Base-by-base conservation (phyloP, 176 grass and related monocot genomes). In the Rhynchospora pubera region DNA sequence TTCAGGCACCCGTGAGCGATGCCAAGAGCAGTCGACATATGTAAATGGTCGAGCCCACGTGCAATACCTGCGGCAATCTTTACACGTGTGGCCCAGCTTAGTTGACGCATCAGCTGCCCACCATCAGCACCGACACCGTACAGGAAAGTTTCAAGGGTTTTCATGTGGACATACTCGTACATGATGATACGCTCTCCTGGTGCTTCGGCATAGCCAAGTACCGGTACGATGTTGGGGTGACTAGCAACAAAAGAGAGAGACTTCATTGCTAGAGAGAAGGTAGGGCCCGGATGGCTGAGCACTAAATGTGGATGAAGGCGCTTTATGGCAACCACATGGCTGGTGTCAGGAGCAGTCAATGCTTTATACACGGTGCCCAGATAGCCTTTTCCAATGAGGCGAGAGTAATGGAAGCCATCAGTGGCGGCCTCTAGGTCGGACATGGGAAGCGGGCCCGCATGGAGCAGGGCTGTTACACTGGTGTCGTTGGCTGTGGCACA, bases 161-260 rank as follows among this genome's bases (percentile, higher is more conserved):
- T 74, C 9, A 28, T 65, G 0, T 62, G 57, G 3, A 85, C 64
- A 22, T 88, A 88, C 42, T 97, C 89, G 7, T 88, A 84, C 60
- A 97, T 75, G 78, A 93, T 62, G 47, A 93, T 83, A 6, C 91
- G 81, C 85, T 97, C 91, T 0, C 93, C 91, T 5, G 91, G 93
- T 5, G 89, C 93, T 79, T 97, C 93, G 4, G 91, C 78, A 67
- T 85, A 72, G 2, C 89, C 89, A 42, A 91, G 45, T 30, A 90
- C 55, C 5, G 85, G 72, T 53, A 87, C 82, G 3, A 91, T 62
- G 87, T 93, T 91, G 0, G 85, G 91, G 73, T 93, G 91, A 45
- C 75, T 65, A 1, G 86, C 55, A 56, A 57, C 87, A 51, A 93
- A 83, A 23, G 85, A 81, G 65, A 97, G 91, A 30, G 84, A 91